Percentiles rank a stretch among this genome's conserved stretches.
Evolutionary conservation across 768 basidiomycete genomes (phyloP).

Genomic region (Lentinula raphanica): DNA sequence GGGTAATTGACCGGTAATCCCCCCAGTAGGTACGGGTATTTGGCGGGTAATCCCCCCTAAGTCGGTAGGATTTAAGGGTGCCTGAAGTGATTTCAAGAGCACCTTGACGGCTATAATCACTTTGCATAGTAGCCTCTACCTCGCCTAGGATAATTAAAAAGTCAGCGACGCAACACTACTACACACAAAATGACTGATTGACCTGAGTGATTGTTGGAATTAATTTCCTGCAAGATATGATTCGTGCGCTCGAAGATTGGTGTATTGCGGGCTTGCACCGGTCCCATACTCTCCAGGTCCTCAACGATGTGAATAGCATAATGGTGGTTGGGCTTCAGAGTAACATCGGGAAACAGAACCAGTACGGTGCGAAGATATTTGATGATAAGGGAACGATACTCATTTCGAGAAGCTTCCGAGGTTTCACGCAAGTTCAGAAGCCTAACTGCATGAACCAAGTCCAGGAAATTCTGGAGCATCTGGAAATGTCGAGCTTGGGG

Average conservation of each 20-base stretch:
- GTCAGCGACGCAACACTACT: too few relatives aligned
- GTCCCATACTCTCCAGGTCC: background rate
- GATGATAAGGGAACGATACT: background rate
- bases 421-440: too few relatives aligned
- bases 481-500: background rate
- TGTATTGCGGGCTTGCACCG: background rate
- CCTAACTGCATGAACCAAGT: background rate
- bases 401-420: background rate
- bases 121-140: background rate
- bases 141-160: background rate
- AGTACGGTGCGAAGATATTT: background rate
- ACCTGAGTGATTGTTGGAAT: background rate
- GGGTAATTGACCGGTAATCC: too few relatives aligned
- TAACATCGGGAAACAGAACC: background rate
- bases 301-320: background rate
- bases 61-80: too few relatives aligned
- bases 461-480: background rate
- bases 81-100: background rate
- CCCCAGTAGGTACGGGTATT: too few relatives aligned
- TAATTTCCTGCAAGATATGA: background rate
- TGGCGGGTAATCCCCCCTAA: too few relatives aligned
- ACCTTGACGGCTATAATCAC: background rate
- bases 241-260: background rate
- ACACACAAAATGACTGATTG: background rate
- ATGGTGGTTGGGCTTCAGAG: background rate